phyloP scores from a whole-genome alignment of 805 yeast genomes.

The Suhomyces sp. region DNA sequence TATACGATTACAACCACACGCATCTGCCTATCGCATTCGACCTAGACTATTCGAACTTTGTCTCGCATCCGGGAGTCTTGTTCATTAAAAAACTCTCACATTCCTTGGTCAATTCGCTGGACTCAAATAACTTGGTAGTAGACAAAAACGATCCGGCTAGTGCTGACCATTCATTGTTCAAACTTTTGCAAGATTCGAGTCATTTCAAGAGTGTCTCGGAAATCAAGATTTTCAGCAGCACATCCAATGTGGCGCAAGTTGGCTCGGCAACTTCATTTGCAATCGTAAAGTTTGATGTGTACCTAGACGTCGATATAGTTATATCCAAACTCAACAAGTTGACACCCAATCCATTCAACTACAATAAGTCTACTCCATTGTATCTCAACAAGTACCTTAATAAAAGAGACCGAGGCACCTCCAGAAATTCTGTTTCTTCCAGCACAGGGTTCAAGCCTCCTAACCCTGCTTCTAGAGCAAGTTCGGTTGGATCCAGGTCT shows the following conservation, averaged over 20 bases:
- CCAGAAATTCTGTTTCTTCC: background rate
- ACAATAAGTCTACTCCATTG: slow-evolving; percentile 27
- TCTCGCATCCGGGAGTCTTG: slow-evolving; percentile 57
- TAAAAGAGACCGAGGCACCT: slow-evolving; percentile 42
- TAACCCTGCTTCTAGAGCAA: background rate
- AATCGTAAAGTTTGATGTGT: slow-evolving; percentile 30
- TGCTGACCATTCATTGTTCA: slow-evolving; percentile 26
- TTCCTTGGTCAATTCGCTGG: slow-evolving; percentile 20
- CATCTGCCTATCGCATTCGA: slow-evolving; percentile 1
- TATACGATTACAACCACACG: slow-evolving; percentile 7
- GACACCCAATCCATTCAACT: slow-evolving; percentile 26
- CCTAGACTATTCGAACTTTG: slow-evolving; percentile 27
- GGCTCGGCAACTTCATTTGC: slow-evolving; percentile 19
- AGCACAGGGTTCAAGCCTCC: background rate
- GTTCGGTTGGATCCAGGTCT: slow-evolving; percentile 6
- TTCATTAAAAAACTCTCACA: slow-evolving; percentile 51
- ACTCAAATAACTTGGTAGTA: background rate
- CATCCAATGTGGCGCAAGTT: slow-evolving; percentile 4
- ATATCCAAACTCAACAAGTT: slow-evolving; percentile 15
- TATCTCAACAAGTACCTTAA: slow-evolving; percentile 65
- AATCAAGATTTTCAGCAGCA: slow-evolving; percentile 19
- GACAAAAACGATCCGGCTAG: slow-evolving; percentile 4
- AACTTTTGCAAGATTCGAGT: slow-evolving; percentile 17
- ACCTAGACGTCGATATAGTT: slow-evolving; percentile 32
- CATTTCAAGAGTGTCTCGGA: slow-evolving; percentile 18